These are phyloP conservation scores for Zasmidium cellare DNA, from an alignment of 2,329 filamentous ascomycete species.

Conservation along the genomic window DNA sequence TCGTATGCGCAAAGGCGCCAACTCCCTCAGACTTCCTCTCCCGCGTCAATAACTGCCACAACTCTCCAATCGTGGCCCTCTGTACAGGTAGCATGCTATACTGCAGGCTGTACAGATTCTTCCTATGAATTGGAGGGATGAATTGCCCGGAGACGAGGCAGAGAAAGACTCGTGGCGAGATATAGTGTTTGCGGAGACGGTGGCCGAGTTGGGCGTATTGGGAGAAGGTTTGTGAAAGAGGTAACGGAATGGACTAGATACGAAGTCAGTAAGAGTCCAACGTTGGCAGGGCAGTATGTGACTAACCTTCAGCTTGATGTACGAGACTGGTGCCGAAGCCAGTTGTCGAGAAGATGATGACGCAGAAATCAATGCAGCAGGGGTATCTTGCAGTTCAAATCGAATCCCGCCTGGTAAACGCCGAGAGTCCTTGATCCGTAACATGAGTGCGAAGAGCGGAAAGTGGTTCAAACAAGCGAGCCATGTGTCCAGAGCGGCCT, in stretches of 20 bases:
- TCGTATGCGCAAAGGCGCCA: neutral
- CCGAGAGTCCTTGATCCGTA: conserved; percentile 87
- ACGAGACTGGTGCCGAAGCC: conserved; percentile 64
- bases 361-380: conserved; percentile 33
- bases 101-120: conserved; percentile 92
- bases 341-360: conserved; percentile 9
- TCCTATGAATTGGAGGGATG: conserved; percentile 83
- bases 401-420: conserved; percentile 86
- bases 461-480: conserved; percentile 97
- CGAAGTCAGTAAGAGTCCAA: conserved; percentile 15
- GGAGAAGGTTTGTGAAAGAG: conserved; percentile 91
- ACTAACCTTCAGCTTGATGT: conserved; percentile 79
- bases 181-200: conserved; percentile 91
- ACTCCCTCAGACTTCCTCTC: conserved; percentile 14
- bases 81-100: conserved; percentile 94
- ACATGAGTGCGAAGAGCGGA: conserved; percentile 93
- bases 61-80: conserved; percentile 76
- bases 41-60: conserved; percentile 61
- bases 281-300: neutral
- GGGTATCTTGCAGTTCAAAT: conserved; percentile 83
- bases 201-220: conserved; percentile 95
- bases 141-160: conserved; percentile 88
- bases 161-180: conserved; percentile 82
- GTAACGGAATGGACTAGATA: conserved; percentile 76
- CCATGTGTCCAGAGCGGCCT: conserved; percentile 86